Conservation (phyloP, 2,329 filamentous ascomycete genomes). For the Proliferodiscus dingleyae region DNA sequence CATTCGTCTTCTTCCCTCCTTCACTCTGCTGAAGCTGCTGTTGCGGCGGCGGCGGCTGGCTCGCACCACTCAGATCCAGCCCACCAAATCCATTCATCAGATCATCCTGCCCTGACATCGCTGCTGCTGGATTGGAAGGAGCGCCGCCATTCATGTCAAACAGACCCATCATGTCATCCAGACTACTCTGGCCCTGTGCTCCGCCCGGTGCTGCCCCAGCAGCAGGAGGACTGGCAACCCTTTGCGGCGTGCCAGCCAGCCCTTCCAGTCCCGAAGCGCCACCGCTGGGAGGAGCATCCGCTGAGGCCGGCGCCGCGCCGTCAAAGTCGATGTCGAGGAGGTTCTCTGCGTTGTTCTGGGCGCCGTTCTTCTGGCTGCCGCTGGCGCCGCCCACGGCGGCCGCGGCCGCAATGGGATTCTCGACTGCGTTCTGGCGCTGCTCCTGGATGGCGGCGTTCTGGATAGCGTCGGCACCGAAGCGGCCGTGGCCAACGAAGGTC, state of each 20-base stretch:
- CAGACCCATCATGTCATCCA: conserved; percentile 77
- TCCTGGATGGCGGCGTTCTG: conserved; percentile 96
- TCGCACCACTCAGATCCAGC: conserved; percentile 65
- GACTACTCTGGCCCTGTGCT: conserved; percentile 44
- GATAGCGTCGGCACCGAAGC: conserved; percentile 89
- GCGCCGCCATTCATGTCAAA: conserved; percentile 44
- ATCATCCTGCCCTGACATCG: conserved; percentile 30
- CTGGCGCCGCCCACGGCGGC: conserved; percentile 68
- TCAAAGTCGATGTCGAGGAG: conserved; percentile 95
- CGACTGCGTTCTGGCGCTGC: conserved; percentile 83
- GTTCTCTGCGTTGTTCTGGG: conserved; percentile 86
- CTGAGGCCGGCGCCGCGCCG: conserved; percentile 83
- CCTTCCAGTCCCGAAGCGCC: conserved; percentile 47
- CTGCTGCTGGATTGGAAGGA: conserved; percentile 15
- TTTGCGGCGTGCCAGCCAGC: conserved; percentile 60
- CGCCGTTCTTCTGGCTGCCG: conserved; percentile 57
- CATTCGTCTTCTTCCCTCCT: conserved; percentile 45
- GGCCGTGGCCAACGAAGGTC: conserved; percentile 94
- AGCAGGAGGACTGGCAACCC: conserved; percentile 57
- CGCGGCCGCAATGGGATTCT: conserved; percentile 89
- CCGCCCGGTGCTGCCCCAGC: conserved; percentile 27
- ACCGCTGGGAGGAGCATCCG: conserved; percentile 57
- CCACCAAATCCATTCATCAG: conserved; percentile 77
- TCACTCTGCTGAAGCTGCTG: conserved; percentile 51
- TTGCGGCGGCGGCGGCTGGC: conserved; percentile 59